phyloP scores from a whole-genome alignment of 495 filamentous ascomycete genomes.

The Haplographium delicatum region DNA sequence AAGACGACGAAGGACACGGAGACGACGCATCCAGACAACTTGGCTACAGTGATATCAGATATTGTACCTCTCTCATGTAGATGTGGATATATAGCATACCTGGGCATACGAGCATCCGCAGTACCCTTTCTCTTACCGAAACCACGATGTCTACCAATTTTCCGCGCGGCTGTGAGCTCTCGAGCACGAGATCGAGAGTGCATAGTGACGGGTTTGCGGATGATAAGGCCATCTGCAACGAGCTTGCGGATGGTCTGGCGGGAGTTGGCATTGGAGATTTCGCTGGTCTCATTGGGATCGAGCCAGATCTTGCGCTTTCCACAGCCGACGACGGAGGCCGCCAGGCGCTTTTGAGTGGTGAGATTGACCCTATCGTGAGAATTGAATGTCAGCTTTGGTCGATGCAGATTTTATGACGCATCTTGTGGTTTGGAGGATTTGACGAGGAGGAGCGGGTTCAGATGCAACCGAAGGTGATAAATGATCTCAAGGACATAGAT shows the following conservation, averaged over 20 bases:
- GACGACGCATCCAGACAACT: conserved; percentile 99
- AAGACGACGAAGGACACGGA: conserved; percentile 96
- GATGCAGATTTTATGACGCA: conserved; percentile 18
- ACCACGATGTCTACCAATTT: conserved; percentile 92
- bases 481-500: conserved; percentile 5
- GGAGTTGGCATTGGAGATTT: conserved; percentile 99
- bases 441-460: neutral
- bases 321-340: conserved; percentile 94
- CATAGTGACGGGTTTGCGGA: conserved; percentile 99
- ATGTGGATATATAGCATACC: conserved; percentile 50
- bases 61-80: neutral
- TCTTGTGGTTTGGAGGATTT: neutral
- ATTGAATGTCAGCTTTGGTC: conserved; percentile 16
- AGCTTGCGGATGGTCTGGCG: conserved; percentile 99
- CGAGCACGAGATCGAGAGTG: conserved; percentile 95
- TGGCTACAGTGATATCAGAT: conserved; percentile 51
- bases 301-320: conserved; percentile 99
- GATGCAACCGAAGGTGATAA: neutral
- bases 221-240: conserved; percentile 99
- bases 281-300: conserved; percentile 97
- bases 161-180: conserved; percentile 80
- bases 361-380: conserved; percentile 83
- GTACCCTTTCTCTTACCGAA: conserved; percentile 99
- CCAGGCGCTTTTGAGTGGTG: conserved; percentile 99
- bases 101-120: conserved; percentile 98